These are phyloP conservation scores for Auriculariales sp. DNA, from an alignment of 768 basidiomycete genomes.

Conservation along the genomic window DNA sequence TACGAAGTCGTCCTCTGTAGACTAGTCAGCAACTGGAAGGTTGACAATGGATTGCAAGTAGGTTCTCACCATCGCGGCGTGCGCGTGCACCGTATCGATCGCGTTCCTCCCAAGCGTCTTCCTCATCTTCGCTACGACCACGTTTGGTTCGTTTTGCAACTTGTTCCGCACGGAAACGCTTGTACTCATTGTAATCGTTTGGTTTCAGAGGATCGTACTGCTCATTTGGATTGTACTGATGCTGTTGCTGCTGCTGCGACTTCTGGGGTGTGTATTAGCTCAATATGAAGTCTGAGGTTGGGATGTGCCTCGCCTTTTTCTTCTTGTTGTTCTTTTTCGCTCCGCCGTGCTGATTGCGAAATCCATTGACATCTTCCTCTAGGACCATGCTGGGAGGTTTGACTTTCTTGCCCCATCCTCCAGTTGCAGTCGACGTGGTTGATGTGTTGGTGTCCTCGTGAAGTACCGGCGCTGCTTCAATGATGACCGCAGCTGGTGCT, in stretches of 20 bases:
- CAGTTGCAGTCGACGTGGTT: slow-evolving; percentile 20
- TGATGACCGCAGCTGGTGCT: slow-evolving; percentile 40
- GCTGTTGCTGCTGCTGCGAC: slow-evolving; percentile 36
- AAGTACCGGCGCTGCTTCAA: slow-evolving; percentile 55
- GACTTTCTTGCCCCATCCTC: slow-evolving; percentile 78
- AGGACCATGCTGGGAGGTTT: slow-evolving; percentile 85
- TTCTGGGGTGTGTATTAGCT: slow-evolving; percentile 25
- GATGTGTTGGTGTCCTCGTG: slow-evolving; percentile 15
- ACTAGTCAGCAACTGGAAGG: too few species aligned
- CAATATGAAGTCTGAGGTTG: slow-evolving; percentile 1
- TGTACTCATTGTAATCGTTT: slow-evolving; percentile 84
- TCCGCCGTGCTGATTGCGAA: slow-evolving; percentile 13
- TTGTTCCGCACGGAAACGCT: slow-evolving; percentile 61
- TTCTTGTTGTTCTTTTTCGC: slow-evolving; percentile 26
- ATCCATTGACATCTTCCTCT: slow-evolving; percentile 81
- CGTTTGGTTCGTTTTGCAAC: slow-evolving; percentile 33
- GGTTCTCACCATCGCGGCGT: slow-evolving; percentile 47
- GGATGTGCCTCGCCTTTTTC: slow-evolving; percentile 26
- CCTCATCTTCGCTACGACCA: slow-evolving; percentile 28
- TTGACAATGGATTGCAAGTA: neutral
- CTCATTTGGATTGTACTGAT: slow-evolving; percentile 55
- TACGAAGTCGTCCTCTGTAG: slow-evolving; percentile 34
- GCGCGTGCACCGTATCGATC: slow-evolving; percentile 45
- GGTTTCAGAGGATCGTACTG: slow-evolving; percentile 70
- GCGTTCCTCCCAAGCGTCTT: slow-evolving; percentile 34